Evolutionary conservation across 257 asterid genomes (phyloP).

Genomic region (Fraxinus cuspidata): DNA sequence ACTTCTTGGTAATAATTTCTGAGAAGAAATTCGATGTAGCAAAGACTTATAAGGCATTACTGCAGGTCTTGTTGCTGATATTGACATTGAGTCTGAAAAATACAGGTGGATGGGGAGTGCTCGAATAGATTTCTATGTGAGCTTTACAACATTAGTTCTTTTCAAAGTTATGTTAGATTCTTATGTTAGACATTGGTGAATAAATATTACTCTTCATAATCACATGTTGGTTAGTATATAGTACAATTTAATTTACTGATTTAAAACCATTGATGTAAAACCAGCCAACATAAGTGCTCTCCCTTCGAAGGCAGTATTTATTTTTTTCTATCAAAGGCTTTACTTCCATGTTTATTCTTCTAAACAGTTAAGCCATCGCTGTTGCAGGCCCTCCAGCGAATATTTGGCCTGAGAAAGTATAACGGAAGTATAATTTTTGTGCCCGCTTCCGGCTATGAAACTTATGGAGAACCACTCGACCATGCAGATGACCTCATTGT

Average conservation of each 20-base stretch:
- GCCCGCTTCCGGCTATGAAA: constrained; percentile 77
- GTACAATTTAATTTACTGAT: neutral
- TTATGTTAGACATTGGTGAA: neutral
- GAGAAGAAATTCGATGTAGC: neutral
- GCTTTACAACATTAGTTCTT: constrained; percentile 29
- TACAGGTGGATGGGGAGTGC: constrained; percentile 99
- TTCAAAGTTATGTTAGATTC: constrained; percentile 9
- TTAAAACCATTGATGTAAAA: constrained; percentile 1
- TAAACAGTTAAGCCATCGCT: constrained; percentile 21
- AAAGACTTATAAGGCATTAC: neutral
- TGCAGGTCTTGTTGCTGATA: constrained; percentile 94
- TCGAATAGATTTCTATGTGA: constrained; percentile 89
- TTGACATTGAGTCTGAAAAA: constrained; percentile 95
- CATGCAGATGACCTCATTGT: constrained; percentile 33
- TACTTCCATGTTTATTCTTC: constrained; percentile 6
- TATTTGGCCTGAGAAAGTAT: constrained; percentile 73
- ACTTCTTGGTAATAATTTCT: constrained; percentile 15
- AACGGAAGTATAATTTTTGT: constrained; percentile 69
- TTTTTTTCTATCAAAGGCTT: neutral
- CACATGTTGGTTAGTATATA: constrained; percentile 2
- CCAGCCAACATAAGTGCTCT: constrained; percentile 1
- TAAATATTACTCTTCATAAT: neutral
- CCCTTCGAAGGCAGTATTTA: neutral
- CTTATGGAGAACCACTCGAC: constrained; percentile 63
- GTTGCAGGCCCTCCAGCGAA: constrained; percentile 74